A percentile compares a stretch with the other conserved stretches of the same genome.
Evolutionary conservation across 208 protist genomes (phyloP).

Genomic region (Histomonas meleagridis): DNA sequence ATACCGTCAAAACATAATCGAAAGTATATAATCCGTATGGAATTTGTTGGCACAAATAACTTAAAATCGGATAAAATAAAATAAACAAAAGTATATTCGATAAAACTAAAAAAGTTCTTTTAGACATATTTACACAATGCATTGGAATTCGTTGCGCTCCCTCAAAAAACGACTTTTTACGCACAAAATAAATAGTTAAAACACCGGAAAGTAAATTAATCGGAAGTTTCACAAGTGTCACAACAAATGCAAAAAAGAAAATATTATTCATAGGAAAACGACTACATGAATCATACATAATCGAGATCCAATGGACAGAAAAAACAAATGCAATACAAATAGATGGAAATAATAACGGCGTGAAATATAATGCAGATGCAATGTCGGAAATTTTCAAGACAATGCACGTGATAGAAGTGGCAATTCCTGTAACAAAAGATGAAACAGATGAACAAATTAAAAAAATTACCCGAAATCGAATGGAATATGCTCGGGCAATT

Average conservation of each 20-base stretch:
- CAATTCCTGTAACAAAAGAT: not conserved
- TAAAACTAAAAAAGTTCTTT: too few species aligned
- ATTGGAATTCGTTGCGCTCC: too few species aligned
- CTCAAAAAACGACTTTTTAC: too few species aligned
- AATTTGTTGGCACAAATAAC: too few species aligned
- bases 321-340: not conserved
- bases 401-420: not conserved
- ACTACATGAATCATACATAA: not conserved
- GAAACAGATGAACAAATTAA: not conserved
- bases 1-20: too few species aligned
- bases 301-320: not conserved
- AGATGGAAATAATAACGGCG: not conserved
- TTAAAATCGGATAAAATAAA: too few species aligned
- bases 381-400: not conserved
- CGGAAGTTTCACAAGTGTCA: not conserved
- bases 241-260: not conserved
- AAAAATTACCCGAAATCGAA: not conserved
- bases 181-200: too few species aligned
- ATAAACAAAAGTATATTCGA: too few species aligned
- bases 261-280: not conserved
- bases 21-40: too few species aligned
- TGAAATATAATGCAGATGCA: conserved; percentile 6
- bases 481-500: too few species aligned
- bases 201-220: too few species aligned
- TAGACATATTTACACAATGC: too few species aligned